These are phyloP conservation scores for Fusarium caatingaense DNA, from an alignment of 2,329 filamentous ascomycete genomes.

Conservation along the genomic window DNA sequence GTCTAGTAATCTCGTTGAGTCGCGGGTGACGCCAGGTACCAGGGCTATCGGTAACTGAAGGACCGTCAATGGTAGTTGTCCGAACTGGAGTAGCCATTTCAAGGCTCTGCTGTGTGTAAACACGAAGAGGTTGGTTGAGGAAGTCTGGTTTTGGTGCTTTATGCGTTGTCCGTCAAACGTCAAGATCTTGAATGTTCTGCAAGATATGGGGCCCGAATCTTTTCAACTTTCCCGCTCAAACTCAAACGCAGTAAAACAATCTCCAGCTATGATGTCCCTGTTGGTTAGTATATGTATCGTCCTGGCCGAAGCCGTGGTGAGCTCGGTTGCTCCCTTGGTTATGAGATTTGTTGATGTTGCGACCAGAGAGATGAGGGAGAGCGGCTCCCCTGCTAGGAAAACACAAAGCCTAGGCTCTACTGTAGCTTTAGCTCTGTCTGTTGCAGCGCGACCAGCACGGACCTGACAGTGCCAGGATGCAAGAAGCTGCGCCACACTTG, in stretches of 20 bases:
- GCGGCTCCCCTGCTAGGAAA: slow-evolving; percentile 38
- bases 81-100: slow-evolving; percentile 49
- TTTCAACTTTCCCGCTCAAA: neutral
- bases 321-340: slow-evolving; percentile 46
- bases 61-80: slow-evolving; percentile 57
- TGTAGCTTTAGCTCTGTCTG: slow-evolving; percentile 36
- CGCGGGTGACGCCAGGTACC: slow-evolving; percentile 93
- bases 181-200: slow-evolving; percentile 8
- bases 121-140: neutral
- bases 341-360: slow-evolving; percentile 50
- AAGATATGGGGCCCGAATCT: slow-evolving; percentile 1
- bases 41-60: slow-evolving; percentile 64
- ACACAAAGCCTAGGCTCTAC: slow-evolving; percentile 17
- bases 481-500: slow-evolving; percentile 19
- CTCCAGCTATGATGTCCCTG: slow-evolving; percentile 8
- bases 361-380: slow-evolving; percentile 32
- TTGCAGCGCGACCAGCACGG: slow-evolving; percentile 41
- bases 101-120: neutral
- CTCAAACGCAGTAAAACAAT: neutral
- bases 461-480: slow-evolving; percentile 8
- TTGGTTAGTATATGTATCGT: slow-evolving; percentile 49
- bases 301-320: slow-evolving; percentile 49
- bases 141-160: neutral
- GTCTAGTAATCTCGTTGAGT: slow-evolving; percentile 84
- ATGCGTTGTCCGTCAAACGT: slow-evolving; percentile 10